Evolutionary conservation across 495 filamentous ascomycete species (phyloP).

Genomic region (Aspergillus cavernicola): DNA sequence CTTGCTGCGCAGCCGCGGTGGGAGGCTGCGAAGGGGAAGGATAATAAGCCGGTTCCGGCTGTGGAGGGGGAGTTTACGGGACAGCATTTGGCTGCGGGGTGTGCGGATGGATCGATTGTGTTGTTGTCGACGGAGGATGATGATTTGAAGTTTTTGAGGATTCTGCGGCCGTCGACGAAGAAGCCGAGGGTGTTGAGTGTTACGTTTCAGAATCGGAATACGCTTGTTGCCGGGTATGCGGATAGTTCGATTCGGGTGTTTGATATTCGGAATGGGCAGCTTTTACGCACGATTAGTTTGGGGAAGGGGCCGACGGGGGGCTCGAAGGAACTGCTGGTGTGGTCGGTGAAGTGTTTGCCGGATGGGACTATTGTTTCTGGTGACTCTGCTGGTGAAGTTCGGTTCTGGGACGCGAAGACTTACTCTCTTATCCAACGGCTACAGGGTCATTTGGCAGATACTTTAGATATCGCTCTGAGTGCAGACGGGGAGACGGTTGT

Average conservation of each 20-base stretch:
- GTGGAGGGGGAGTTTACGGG: slow-evolving; percentile 46
- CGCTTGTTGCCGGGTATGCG: slow-evolving; percentile 83
- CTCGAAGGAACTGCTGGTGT: slow-evolving; percentile 82
- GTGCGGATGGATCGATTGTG: slow-evolving; percentile 85
- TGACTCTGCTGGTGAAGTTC: slow-evolving; percentile 88
- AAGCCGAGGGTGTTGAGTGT: slow-evolving; percentile 84
- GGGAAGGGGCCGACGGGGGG: slow-evolving; percentile 71
- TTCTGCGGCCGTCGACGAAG: slow-evolving; percentile 72
- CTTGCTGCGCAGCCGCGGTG: slow-evolving; percentile 78
- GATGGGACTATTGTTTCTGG: slow-evolving; percentile 91
- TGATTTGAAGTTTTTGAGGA: slow-evolving; percentile 67
- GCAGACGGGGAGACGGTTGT: slow-evolving; percentile 79
- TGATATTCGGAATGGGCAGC: slow-evolving; percentile 73
- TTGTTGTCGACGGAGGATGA: slow-evolving; percentile 79
- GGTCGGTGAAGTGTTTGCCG: slow-evolving; percentile 82
- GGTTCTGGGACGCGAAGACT: slow-evolving; percentile 90
- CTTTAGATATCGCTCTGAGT: slow-evolving; percentile 76
- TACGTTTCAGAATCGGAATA: slow-evolving; percentile 77
- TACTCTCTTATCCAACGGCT: slow-evolving; percentile 83
- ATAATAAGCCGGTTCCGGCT: slow-evolving; percentile 29
- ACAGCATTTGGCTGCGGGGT: slow-evolving; percentile 83
- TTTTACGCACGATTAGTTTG: slow-evolving; percentile 76
- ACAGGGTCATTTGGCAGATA: slow-evolving; percentile 82
- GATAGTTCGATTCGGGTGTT: slow-evolving; percentile 89
- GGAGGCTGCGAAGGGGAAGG: slow-evolving; percentile 33